These are phyloP conservation scores for Scenedesmus sp. DNA, from an alignment of 163 green algal species.

Conservation along the genomic window DNA sequence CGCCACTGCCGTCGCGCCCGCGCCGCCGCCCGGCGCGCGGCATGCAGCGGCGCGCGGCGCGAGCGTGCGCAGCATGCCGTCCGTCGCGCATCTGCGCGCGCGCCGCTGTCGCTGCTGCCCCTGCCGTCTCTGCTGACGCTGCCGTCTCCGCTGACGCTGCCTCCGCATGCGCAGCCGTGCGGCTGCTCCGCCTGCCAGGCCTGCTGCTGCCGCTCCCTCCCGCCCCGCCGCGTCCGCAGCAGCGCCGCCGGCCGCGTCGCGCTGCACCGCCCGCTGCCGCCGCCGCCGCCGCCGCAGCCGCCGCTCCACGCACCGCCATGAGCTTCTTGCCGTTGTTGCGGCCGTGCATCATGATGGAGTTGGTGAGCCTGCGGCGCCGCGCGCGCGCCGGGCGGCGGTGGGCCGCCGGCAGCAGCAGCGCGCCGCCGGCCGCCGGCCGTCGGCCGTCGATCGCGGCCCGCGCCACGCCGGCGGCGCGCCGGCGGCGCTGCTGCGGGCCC, in stretches of 20 bases:
- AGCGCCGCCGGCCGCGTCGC: background rate
- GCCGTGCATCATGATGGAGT: slow-evolving; percentile 99
- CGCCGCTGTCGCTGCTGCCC: too few relatives aligned
- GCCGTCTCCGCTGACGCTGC: too few relatives aligned
- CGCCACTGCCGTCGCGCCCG: too few relatives aligned
- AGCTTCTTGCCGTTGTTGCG: slow-evolving; percentile 99
- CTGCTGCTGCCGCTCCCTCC: background rate
- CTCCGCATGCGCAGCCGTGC: background rate
- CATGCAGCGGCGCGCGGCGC: too few relatives aligned
- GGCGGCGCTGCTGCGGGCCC: background rate
- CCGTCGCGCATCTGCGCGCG: too few relatives aligned
- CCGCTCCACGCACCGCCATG: slow-evolving; percentile 80
- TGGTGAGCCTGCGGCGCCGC: slow-evolving; percentile 80
- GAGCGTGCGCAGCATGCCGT: too few relatives aligned
- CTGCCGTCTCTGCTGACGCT: too few relatives aligned
- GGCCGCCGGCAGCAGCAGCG: too few relatives aligned
- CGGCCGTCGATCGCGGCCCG: too few relatives aligned
- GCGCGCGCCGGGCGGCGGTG: background rate
- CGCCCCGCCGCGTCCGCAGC: background rate
- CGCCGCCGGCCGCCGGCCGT: too few relatives aligned
- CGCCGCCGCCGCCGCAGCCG: background rate
- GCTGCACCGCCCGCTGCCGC: background rate
- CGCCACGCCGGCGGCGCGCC: background rate
- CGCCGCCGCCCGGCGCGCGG: too few relatives aligned
- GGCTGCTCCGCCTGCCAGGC: background rate